Conservation (phyloP, 1,139 yeast genomes). For the Wickerhamiella infanticola region DNA sequence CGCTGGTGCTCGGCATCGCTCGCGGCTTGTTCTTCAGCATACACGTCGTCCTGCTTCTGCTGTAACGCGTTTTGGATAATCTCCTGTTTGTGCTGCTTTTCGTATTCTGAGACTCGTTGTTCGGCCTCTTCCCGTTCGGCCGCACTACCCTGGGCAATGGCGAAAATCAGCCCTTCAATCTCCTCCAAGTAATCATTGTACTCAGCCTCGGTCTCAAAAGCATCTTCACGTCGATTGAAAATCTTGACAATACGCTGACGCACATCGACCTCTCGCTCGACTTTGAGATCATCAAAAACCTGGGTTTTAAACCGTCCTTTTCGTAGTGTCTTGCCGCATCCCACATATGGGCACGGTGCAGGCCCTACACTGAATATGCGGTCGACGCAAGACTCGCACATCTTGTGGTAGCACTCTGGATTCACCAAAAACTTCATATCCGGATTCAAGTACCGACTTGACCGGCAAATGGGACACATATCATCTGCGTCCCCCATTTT, state of each 20-base stretch:
- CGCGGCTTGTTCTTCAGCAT: slow-evolving; percentile 55
- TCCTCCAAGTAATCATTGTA: slow-evolving; percentile 71
- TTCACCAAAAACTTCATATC: slow-evolving; percentile 84
- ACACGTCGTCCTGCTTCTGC: slow-evolving; percentile 49
- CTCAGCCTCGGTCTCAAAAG: slow-evolving; percentile 43
- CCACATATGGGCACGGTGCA: slow-evolving; percentile 89
- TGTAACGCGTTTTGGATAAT: slow-evolving; percentile 63
- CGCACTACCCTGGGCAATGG: slow-evolving; percentile 50
- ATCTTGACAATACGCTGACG: slow-evolving; percentile 62
- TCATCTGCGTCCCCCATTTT: slow-evolving; percentile 28
- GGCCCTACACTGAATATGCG: slow-evolving; percentile 89
- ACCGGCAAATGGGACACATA: slow-evolving; percentile 96
- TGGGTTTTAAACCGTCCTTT: slow-evolving; percentile 85
- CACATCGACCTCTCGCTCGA: slow-evolving; percentile 85
- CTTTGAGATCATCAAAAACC: slow-evolving; percentile 74
- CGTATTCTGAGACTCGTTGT: slow-evolving; percentile 50
- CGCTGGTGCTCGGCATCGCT: slow-evolving; percentile 48
- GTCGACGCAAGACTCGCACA: slow-evolving; percentile 93
- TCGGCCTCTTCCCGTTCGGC: slow-evolving; percentile 44
- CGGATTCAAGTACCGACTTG: slow-evolving; percentile 86
- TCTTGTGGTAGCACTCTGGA: slow-evolving; percentile 95
- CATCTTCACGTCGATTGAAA: slow-evolving; percentile 68
- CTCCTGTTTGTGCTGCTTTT: slow-evolving; percentile 56
- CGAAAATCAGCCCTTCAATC: slow-evolving; percentile 61
- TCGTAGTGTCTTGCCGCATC: slow-evolving; percentile 74